phyloP scores from a whole-genome alignment of 768 basidiomycete species.

The Lentinula aciculospora region DNA sequence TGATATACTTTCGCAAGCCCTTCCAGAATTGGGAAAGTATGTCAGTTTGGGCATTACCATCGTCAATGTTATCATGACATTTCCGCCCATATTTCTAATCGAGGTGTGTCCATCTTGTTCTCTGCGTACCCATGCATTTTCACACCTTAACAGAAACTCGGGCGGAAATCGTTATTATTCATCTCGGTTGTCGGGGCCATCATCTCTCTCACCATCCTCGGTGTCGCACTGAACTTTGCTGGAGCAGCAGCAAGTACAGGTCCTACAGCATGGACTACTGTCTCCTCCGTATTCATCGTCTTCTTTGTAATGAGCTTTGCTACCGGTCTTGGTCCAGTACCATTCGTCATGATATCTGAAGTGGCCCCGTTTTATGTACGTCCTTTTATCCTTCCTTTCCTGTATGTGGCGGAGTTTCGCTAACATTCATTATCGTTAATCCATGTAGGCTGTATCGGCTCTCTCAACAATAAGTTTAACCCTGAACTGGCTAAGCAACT shows the following conservation, averaged over 20 bases:
- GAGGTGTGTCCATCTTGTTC: constrained; percentile 43
- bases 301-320: constrained; percentile 88
- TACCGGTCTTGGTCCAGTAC: constrained; percentile 84
- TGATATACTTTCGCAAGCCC: constrained; percentile 72
- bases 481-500: constrained; percentile 79
- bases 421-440: not conserved
- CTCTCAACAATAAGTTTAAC: constrained; percentile 73
- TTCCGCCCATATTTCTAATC: constrained; percentile 83
- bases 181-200: constrained; percentile 64
- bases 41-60: constrained; percentile 81
- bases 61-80: constrained; percentile 79
- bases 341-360: constrained; percentile 90
- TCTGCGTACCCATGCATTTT: not conserved
- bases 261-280: constrained; percentile 38
- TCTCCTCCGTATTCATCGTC: constrained; percentile 72
- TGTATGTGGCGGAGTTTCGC: not conserved
- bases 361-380: constrained; percentile 76
- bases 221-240: constrained; percentile 54
- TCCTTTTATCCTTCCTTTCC: constrained; percentile 8
- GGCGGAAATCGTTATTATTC: constrained; percentile 64
- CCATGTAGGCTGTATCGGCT: constrained; percentile 77
- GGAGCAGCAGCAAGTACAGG: constrained; percentile 1
- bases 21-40: constrained; percentile 76
- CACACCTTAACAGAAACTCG: constrained; percentile 49
- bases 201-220: constrained; percentile 59